Conservation (phyloP, 257 asterid species). For the Solanum infundibuliforme region DNA sequence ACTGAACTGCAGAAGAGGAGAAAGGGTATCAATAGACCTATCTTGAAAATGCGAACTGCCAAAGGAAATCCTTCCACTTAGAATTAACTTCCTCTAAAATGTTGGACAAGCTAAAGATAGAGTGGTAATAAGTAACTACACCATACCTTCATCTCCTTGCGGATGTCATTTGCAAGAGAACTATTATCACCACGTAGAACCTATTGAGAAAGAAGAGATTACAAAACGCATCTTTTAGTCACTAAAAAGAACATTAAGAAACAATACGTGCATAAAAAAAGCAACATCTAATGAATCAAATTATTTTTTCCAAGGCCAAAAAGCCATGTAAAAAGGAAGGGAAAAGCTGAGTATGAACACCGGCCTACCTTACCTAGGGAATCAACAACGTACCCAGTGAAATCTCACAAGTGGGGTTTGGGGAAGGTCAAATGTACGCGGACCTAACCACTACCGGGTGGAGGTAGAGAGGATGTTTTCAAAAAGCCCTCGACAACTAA, state of each 20-base stretch:
- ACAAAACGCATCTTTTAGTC: background rate
- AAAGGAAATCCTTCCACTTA: background rate
- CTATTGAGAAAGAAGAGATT: slow-evolving; percentile 21
- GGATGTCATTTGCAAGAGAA: slow-evolving; percentile 92
- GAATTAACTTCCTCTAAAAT: background rate
- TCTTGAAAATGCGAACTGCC: background rate
- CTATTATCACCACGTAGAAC: slow-evolving; percentile 96
- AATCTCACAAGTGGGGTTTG: background rate
- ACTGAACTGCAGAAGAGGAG: background rate
- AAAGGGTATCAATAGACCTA: background rate
- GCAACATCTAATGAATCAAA: background rate
- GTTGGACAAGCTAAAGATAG: background rate
- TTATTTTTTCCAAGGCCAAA: background rate
- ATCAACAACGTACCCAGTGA: background rate
- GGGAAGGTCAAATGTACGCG: background rate
- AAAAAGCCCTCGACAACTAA: background rate
- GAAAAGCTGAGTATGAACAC: background rate
- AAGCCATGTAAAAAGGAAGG: background rate
- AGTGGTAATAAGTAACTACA: background rate
- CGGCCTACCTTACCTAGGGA: background rate
- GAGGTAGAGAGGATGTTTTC: background rate
- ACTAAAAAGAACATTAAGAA: background rate
- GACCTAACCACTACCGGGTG: background rate
- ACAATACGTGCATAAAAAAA: background rate
- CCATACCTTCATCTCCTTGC: slow-evolving; percentile 90